These are phyloP conservation scores for Alopecurus myosuroides DNA, from an alignment of 176 grass and related monocot species.

Conservation along the genomic window DNA sequence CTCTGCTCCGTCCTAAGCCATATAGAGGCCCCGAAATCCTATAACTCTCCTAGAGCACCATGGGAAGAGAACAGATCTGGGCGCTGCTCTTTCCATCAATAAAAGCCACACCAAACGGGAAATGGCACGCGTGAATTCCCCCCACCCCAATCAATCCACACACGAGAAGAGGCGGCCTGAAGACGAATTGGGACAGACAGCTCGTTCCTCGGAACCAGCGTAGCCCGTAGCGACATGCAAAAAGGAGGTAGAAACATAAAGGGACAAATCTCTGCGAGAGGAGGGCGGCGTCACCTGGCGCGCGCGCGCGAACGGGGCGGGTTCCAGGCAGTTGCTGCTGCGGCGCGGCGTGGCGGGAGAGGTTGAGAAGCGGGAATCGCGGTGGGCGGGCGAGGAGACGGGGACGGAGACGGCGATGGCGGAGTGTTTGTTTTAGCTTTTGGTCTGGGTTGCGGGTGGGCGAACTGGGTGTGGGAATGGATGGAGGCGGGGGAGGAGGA, in stretches of 20 bases:
- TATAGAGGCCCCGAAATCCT: background rate
- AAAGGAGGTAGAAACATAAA: background rate
- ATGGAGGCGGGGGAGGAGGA: background rate
- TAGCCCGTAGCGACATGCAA: background rate
- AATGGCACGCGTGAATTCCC: background rate
- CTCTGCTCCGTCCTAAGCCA: background rate
- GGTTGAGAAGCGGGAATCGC: background rate
- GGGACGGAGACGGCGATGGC: background rate
- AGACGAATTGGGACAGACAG: background rate
- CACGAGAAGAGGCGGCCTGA: background rate
- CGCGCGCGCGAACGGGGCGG: background rate
- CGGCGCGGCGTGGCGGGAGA: background rate
- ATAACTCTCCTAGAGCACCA: background rate
- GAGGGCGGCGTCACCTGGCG: slow-evolving; percentile 12
- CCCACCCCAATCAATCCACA: background rate
- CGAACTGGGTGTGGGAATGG: background rate
- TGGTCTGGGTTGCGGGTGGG: background rate
- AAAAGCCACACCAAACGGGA: background rate
- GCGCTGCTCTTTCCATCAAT: background rate
- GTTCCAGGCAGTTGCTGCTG: background rate
- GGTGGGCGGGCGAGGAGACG: background rate
- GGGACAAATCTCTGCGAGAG: background rate
- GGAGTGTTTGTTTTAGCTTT: background rate
- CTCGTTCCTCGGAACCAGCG: background rate
- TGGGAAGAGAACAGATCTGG: slow-evolving; percentile 29